These are phyloP conservation scores for Sordariomycetes sp. DNA, from an alignment of 2,329 filamentous ascomycete genomes.

Conservation along the genomic window DNA sequence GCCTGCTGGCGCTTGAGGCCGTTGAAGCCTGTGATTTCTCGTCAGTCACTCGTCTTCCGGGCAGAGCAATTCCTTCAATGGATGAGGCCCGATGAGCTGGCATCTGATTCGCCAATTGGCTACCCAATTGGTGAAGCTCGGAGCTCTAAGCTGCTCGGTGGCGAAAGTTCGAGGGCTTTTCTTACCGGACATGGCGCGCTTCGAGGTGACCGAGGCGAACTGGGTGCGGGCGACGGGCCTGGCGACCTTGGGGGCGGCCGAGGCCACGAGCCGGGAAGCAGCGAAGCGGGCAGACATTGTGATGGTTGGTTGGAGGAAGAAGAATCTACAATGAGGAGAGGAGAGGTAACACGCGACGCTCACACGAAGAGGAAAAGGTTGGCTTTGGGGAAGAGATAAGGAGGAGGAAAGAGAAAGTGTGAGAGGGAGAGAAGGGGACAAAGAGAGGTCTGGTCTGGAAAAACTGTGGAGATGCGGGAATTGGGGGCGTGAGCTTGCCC, in stretches of 20 bases:
- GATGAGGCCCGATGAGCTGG: neutral
- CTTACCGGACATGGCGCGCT: slow-evolving; percentile 69
- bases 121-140: slow-evolving; percentile 7
- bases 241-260: slow-evolving; percentile 69
- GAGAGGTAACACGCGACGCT: neutral
- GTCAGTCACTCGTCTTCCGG: slow-evolving; percentile 2
- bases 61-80: neutral
- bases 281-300: slow-evolving; percentile 71
- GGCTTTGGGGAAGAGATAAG: slow-evolving; percentile 7
- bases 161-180: neutral
- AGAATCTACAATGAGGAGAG: slow-evolving; percentile 6
- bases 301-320: slow-evolving; percentile 36
- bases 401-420: slow-evolving; percentile 10
- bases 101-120: slow-evolving; percentile 8
- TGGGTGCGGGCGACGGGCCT: slow-evolving; percentile 61
- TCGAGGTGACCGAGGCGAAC: slow-evolving; percentile 49
- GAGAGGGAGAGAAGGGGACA: neutral
- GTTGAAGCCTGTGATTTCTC: slow-evolving; percentile 34
- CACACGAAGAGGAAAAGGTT: slow-evolving; percentile 7
- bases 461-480: slow-evolving; percentile 5
- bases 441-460: slow-evolving; percentile 2
- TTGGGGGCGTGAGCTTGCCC: neutral
- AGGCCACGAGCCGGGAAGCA: slow-evolving; percentile 62
- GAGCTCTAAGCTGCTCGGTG: slow-evolving; percentile 7
- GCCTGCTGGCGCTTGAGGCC: slow-evolving; percentile 64